These are phyloP conservation scores for Candida montana DNA, from an alignment of 805 yeast genomes.

Conservation along the genomic window DNA sequence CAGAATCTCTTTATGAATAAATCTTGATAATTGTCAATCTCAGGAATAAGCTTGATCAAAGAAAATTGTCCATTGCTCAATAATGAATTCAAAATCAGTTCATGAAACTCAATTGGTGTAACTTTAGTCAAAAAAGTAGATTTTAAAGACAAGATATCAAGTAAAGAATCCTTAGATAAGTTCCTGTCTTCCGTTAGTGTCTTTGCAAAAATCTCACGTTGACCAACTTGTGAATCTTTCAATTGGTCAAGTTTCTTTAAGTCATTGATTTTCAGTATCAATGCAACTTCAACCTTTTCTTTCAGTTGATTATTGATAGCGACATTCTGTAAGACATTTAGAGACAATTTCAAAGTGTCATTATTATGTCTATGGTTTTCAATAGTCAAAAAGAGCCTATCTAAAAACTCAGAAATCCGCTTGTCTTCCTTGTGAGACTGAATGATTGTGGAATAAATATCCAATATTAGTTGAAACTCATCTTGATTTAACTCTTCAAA, in stretches of 20 bases:
- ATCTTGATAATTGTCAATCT: not conserved
- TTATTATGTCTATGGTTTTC: constrained; percentile 1
- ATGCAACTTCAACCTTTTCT: not conserved
- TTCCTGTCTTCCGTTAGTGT: not conserved
- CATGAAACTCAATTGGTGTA: not conserved
- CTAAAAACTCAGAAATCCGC: not conserved
- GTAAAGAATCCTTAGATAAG: not conserved
- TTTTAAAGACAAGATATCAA: not conserved
- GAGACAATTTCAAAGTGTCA: not conserved
- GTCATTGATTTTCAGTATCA: constrained; percentile 1
- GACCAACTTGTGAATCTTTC: not conserved
- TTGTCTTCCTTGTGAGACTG: not conserved
- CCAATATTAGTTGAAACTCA: not conserved
- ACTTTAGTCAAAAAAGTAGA: not conserved
- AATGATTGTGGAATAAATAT: constrained; percentile 1
- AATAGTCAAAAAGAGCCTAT: not conserved
- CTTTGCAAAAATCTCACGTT: not conserved
- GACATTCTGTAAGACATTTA: not conserved
- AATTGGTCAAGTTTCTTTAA: not conserved
- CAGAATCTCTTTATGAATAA: constrained; percentile 2
- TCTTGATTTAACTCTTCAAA: not conserved
- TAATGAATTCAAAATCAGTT: not conserved
- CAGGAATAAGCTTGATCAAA: not conserved
- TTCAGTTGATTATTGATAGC: not conserved
- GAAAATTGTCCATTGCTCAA: not conserved